Percentiles rank a stretch among this genome's conserved stretches.
phyloP scores from a whole-genome alignment of 768 basidiomycete species.

The Fibroporia radiculosa region DNA sequence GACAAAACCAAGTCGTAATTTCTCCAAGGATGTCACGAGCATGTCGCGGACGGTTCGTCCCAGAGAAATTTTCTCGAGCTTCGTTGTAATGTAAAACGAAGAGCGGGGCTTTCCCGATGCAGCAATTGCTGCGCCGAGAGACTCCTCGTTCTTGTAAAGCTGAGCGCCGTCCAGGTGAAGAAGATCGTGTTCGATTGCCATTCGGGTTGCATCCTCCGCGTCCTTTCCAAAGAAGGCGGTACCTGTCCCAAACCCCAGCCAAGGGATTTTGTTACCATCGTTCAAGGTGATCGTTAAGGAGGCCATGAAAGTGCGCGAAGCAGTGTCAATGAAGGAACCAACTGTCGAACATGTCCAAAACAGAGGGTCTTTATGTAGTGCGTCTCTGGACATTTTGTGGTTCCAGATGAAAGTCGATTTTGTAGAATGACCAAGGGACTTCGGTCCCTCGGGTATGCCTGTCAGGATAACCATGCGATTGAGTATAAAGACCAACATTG shows the following conservation, averaged over 20 bases:
- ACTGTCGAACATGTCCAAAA: too few species aligned
- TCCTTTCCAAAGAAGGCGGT: constrained; percentile 25
- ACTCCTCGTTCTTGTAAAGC: constrained; percentile 31
- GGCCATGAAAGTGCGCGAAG: constrained; percentile 15
- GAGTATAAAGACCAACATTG: too few species aligned
- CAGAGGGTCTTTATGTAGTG: too few species aligned
- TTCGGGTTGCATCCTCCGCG: constrained; percentile 17
- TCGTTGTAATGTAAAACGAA: constrained; percentile 38
- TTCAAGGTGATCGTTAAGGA: constrained; percentile 25
- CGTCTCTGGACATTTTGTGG: too few species aligned
- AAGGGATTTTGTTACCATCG: constrained; percentile 29
- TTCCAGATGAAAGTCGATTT: too few species aligned
- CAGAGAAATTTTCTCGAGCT: constrained; percentile 23
- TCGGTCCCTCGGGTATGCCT: too few species aligned
- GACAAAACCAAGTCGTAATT: constrained; percentile 32
- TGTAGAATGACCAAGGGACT: too few species aligned
- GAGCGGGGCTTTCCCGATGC: constrained; percentile 27
- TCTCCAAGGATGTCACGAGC: constrained; percentile 32
- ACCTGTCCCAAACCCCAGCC: constrained; percentile 32
- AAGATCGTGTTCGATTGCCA: constrained; percentile 29
- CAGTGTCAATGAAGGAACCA: not conserved
- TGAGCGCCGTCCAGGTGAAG: constrained; percentile 35
- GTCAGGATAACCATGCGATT: too few species aligned
- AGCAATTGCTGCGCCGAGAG: constrained; percentile 27
- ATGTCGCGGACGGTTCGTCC: constrained; percentile 29